Evolutionary conservation across 2,329 filamentous ascomycete species (phyloP).

Genomic region (Reticulascus tulasneorum): DNA sequence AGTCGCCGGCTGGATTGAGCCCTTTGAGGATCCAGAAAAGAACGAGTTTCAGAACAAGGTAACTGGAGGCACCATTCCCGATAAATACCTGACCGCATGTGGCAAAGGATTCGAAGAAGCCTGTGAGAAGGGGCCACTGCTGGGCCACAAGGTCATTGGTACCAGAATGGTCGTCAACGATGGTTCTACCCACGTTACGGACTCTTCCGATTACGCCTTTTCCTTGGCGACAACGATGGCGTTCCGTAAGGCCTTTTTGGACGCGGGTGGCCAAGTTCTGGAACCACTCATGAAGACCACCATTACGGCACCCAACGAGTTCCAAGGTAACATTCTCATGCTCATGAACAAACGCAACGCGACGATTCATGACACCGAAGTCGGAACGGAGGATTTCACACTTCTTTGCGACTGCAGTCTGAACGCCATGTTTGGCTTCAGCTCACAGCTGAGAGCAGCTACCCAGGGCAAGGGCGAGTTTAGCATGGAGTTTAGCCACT

Average conservation of each 20-base stretch:
- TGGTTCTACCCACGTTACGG: constrained; percentile 93
- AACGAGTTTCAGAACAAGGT: constrained; percentile 88
- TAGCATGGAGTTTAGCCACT: constrained; percentile 98
- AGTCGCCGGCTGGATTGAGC: constrained; percentile 88
- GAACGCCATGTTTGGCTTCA: constrained; percentile 98
- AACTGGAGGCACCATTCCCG: constrained; percentile 83
- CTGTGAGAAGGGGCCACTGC: constrained; percentile 81
- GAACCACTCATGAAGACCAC: constrained; percentile 98
- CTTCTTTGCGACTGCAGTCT: constrained; percentile 87
- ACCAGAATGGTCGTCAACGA: constrained; percentile 90
- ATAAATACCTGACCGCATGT: constrained; percentile 93
- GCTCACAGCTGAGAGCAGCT: constrained; percentile 80
- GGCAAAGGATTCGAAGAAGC: constrained; percentile 87
- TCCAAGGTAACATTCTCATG: constrained; percentile 93
- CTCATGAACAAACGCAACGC: constrained; percentile 96
- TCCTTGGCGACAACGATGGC: constrained; percentile 92
- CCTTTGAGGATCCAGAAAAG: constrained; percentile 65
- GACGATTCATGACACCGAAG: constrained; percentile 92
- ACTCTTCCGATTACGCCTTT: constrained; percentile 96
- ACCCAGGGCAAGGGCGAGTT: constrained; percentile 99
- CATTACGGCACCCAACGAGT: constrained; percentile 92
- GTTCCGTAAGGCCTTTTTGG: constrained; percentile 88
- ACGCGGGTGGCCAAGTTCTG: constrained; percentile 76
- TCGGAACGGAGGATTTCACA: constrained; percentile 90
- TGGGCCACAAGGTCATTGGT: constrained; percentile 91